A percentile compares a stretch with the other conserved stretches of the same genome.
Conservation (phyloP, 495 filamentous ascomycete genomes). For the Hypoxylon fuscum region DNA sequence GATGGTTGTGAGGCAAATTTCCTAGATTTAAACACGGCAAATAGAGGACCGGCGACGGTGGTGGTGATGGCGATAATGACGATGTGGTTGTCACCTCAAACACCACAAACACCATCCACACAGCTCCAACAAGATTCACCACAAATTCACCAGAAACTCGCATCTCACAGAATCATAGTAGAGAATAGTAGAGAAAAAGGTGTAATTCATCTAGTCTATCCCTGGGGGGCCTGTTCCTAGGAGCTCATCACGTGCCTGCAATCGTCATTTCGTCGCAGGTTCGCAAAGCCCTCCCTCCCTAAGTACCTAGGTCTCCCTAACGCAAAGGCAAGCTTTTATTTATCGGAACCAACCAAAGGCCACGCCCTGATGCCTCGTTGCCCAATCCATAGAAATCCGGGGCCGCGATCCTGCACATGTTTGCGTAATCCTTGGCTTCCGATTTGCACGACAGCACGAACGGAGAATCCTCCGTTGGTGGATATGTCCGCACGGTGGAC, state of each 20-base stretch:
- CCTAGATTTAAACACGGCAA: no score
- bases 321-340: constrained; percentile 31
- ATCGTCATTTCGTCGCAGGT: constrained; percentile 2
- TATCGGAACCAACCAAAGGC: constrained; percentile 13
- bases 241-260: constrained; percentile 5
- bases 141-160: background rate
- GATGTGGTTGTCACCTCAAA: no score
- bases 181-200: background rate
- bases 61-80: no score
- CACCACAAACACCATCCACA: no score
- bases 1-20: no score
- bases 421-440: constrained; percentile 6
- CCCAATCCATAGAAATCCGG: constrained; percentile 36
- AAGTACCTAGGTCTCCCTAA: no score
- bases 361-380: constrained; percentile 26
- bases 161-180: background rate
- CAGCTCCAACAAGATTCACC: no score
- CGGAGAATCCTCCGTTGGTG: constrained; percentile 1
- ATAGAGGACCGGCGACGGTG: no score
- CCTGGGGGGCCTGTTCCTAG: constrained; percentile 9
- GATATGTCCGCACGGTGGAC: background rate
- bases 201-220: constrained; percentile 32
- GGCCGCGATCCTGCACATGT: constrained; percentile 21
- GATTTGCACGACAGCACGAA: constrained; percentile 13
- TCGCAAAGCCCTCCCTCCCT: constrained; percentile 3